phyloP scores from a whole-genome alignment of 768 basidiomycete species.

The Asterophora lycoperdoides region DNA sequence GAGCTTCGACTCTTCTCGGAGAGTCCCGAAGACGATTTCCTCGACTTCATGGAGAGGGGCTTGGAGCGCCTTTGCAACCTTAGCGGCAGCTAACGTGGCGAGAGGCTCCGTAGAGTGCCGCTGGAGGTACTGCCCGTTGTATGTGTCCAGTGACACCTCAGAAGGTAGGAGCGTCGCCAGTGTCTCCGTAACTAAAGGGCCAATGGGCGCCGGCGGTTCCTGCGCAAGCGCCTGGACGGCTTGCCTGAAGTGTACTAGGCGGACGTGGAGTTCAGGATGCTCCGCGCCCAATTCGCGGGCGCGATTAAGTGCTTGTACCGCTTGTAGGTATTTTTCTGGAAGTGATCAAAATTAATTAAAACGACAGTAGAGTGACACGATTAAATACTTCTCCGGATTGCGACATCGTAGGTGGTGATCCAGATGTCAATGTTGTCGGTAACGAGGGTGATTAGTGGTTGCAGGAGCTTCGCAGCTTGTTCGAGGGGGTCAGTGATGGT shows the following conservation, averaged over 20 bases:
- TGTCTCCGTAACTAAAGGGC: slow-evolving; percentile 44
- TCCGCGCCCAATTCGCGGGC: slow-evolving; percentile 51
- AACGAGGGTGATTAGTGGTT: slow-evolving; percentile 53
- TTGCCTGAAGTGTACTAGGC: slow-evolving; percentile 60
- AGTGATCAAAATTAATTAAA: background rate
- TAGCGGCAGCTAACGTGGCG: slow-evolving; percentile 62
- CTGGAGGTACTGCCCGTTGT: slow-evolving; percentile 77
- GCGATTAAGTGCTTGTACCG: slow-evolving; percentile 58
- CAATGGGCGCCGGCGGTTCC: slow-evolving; percentile 41
- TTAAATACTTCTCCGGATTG: slow-evolving; percentile 64
- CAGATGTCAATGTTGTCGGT: slow-evolving; percentile 62
- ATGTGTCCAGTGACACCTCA: slow-evolving; percentile 55
- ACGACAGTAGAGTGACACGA: background rate
- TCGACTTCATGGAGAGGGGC: slow-evolving; percentile 59
- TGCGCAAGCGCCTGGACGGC: slow-evolving; percentile 35
- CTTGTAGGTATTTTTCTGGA: slow-evolving; percentile 81
- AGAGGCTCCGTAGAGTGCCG: slow-evolving; percentile 43
- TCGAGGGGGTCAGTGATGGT: slow-evolving; percentile 63
- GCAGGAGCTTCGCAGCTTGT: slow-evolving; percentile 66
- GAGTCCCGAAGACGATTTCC: slow-evolving; percentile 44
- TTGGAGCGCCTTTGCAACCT: slow-evolving; percentile 44
- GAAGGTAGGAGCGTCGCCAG: slow-evolving; percentile 52
- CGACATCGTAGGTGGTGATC: slow-evolving; percentile 75
- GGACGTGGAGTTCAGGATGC: slow-evolving; percentile 66
- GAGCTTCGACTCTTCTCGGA: slow-evolving; percentile 40